phyloP scores from a whole-genome alignment of 2,329 filamentous ascomycete species.

The Gnomoniopsis smithogilvyi region DNA sequence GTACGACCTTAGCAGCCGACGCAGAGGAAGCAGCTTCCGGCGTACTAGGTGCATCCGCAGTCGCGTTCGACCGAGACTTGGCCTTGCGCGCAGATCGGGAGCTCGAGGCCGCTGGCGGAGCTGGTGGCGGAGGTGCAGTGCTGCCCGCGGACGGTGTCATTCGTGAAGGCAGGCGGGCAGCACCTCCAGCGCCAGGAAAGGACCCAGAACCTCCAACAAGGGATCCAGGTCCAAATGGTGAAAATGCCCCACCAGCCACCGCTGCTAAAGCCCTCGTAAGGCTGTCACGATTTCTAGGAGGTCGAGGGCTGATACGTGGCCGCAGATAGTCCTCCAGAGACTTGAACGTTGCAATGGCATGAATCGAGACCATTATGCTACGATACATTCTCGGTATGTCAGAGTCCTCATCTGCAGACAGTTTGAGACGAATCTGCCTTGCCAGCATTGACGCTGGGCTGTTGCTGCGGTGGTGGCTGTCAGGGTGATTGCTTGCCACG shows the following conservation, averaged over 20 bases:
- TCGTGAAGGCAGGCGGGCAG: slow-evolving; percentile 43
- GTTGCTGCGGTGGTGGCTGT: slow-evolving; percentile 79
- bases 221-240: slow-evolving; percentile 38
- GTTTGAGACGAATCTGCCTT: slow-evolving; percentile 86
- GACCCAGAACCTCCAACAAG: slow-evolving; percentile 45
- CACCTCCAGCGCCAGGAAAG: slow-evolving; percentile 46
- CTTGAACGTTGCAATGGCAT: slow-evolving; percentile 97
- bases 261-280: slow-evolving; percentile 69
- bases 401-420: slow-evolving; percentile 85
- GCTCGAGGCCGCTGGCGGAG: slow-evolving; percentile 37
- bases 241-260: slow-evolving; percentile 68
- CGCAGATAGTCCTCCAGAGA: slow-evolving; percentile 93
- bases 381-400: slow-evolving; percentile 84
- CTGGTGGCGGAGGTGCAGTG: slow-evolving; percentile 30
- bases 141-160: slow-evolving; percentile 25
- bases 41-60: slow-evolving; percentile 37
- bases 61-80: slow-evolving; percentile 43
- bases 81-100: slow-evolving; percentile 43
- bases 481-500: slow-evolving; percentile 71
- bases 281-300: slow-evolving; percentile 58
- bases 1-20: slow-evolving; percentile 54
- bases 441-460: slow-evolving; percentile 87
- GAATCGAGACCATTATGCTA: slow-evolving; percentile 97
- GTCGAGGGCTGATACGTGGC: slow-evolving; percentile 66
- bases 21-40: slow-evolving; percentile 44